phyloP scores from a whole-genome alignment of 441 rosid species.

The Jatropha podagrica region DNA sequence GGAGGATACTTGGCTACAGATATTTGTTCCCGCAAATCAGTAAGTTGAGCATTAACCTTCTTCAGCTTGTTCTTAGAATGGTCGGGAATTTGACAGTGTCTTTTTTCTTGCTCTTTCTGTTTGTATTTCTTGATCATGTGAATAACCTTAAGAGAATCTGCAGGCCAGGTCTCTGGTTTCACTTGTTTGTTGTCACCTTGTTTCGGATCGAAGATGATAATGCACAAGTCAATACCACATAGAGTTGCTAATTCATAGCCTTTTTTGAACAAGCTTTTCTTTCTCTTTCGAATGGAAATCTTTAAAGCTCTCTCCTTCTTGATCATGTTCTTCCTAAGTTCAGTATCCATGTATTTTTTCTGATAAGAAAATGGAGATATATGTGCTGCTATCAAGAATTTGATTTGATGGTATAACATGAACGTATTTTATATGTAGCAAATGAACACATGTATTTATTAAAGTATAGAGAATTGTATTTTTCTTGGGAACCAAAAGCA shows the following conservation, averaged over 20 bases:
- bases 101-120: not conserved
- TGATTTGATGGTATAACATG: not conserved
- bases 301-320: not conserved
- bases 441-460: too few species aligned
- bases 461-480: too few species aligned
- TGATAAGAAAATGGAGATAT: not conserved
- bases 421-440: too few species aligned
- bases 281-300: not conserved
- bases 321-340: not conserved
- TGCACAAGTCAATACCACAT: conserved; percentile 2
- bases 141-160: not conserved
- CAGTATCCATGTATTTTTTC: not conserved
- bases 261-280: not conserved
- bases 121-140: not conserved
- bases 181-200: not conserved
- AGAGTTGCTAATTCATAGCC: not conserved
- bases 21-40: not conserved
- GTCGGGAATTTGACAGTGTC: not conserved
- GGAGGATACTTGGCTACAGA: not conserved
- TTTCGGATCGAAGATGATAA: not conserved
- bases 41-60: not conserved
- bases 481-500: too few species aligned
- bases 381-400: not conserved
- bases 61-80: not conserved
- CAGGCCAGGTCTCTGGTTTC: conserved; percentile 6